These are phyloP conservation scores for Tolypocladium ovalisporum DNA, from an alignment of 2,329 filamentous ascomycete genomes.

Conservation along the genomic window DNA sequence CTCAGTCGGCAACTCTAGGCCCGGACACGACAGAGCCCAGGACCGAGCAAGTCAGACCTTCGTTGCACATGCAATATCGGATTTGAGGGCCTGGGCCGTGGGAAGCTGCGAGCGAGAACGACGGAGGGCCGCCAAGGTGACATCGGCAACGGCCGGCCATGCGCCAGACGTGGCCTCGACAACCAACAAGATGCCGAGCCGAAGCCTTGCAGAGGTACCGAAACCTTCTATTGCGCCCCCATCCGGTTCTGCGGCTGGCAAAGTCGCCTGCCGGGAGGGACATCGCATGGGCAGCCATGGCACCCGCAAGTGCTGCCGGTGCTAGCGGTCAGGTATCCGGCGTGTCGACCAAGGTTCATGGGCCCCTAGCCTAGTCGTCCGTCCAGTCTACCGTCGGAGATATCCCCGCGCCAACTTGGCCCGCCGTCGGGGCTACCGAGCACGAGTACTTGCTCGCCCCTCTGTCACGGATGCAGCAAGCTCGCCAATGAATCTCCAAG, in stretches of 20 bases:
- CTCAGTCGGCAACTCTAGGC: background rate
- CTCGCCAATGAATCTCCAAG: background rate
- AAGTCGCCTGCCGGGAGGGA: background rate
- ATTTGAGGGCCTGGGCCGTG: background rate
- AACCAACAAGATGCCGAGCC: background rate
- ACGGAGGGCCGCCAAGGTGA: background rate
- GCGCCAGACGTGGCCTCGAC: background rate
- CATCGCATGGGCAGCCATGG: background rate
- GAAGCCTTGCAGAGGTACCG: background rate
- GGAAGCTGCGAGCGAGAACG: background rate
- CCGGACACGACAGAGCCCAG: background rate
- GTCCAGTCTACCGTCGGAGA: background rate
- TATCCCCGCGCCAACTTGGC: background rate
- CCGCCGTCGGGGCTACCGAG: background rate
- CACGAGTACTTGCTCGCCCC: background rate
- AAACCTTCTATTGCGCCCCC: background rate
- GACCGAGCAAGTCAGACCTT: background rate
- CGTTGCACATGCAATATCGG: background rate
- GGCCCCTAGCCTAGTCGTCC: background rate
- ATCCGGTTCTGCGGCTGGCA: background rate
- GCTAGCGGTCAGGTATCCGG: background rate
- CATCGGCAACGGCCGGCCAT: background rate
- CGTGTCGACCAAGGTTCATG: background rate
- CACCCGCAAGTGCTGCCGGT: background rate
- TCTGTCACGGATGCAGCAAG: background rate